Evolutionary conservation across 2,329 filamentous ascomycete genomes (phyloP), one percentile per base, ranked within the genome.

Genomic region (Pseudogymnoascus sp.): DNA sequence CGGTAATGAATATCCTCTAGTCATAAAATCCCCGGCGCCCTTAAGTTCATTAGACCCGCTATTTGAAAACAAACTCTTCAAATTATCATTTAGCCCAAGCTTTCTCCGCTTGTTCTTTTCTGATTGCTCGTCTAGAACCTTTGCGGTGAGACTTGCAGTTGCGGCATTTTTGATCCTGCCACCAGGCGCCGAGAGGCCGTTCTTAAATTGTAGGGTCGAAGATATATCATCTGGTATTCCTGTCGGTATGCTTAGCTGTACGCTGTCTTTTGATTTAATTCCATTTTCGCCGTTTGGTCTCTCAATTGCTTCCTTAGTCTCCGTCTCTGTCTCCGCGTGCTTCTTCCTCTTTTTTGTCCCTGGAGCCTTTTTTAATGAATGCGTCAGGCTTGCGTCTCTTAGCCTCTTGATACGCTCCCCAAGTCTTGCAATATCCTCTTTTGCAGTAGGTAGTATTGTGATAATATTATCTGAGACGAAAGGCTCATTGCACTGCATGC

Each of bases 61-160:
- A 61, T 76, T 79, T 0, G 78, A 78, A 66, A 83, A 85, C 12
- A 85, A 73, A 65, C 78, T 82, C 65, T 81, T 79, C 35, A 84
- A 66, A 63, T 81, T 84, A 25, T 83, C 81, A 68, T 79, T 84
- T 62, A 80, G 74, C 0, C 67, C 85, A 68, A 91, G 70, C 71
- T 90, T 96, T 64, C 90, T 81, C 67, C 87, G 80, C 76, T 93
- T 96, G 67, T 91, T 92, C 62, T 84, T 81, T 70, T 89, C 86
- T 59, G 93, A 89, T 73, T 97, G 91, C 70, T 97, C 93, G 25
- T 89, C 88, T 27, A 97, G 74, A 0, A 99, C 92, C 68, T 87
- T 92, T 0, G 89, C 90, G 0, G 93, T 96, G 44, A 99, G 76
- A 3, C 86, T 89, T 0, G 93, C 92, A 0, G 94, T 94, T 62